These are phyloP conservation scores for Hirsutella rhossiliensis DNA, from an alignment of 2,329 filamentous ascomycete genomes.

Conservation along the genomic window DNA sequence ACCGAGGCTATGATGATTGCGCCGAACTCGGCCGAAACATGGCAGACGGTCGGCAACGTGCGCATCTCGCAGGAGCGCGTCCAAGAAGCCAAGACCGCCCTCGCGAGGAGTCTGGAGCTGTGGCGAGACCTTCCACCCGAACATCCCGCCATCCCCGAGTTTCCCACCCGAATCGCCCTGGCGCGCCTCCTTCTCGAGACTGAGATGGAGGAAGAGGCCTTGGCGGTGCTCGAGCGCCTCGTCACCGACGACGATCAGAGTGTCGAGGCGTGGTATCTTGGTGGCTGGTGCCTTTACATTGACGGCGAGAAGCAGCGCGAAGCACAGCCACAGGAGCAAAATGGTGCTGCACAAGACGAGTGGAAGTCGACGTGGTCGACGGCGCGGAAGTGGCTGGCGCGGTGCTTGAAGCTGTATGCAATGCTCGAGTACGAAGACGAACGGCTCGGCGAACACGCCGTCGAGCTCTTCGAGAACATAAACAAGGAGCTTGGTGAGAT, in stretches of 20 bases:
- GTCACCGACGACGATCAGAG: conserved; percentile 85
- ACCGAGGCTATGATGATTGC: conserved; percentile 83
- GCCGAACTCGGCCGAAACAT: conserved; percentile 72
- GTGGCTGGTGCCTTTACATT: conserved; percentile 84
- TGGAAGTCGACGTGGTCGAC: conserved; percentile 56
- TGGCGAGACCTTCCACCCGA: conserved; percentile 72
- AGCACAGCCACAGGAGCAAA: conserved; percentile 21
- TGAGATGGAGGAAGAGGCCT: conserved; percentile 71
- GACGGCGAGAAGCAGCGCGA: conserved; percentile 53
- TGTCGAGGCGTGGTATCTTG: conserved; percentile 93
- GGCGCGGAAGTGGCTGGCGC: conserved; percentile 71
- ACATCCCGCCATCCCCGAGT: conserved; percentile 68
- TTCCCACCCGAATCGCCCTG: conserved; percentile 73
- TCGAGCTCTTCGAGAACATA: conserved; percentile 55
- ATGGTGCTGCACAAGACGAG: conserved; percentile 26
- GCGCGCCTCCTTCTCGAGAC: conserved; percentile 82
- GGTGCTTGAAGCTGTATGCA: conserved; percentile 68
- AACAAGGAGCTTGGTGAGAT: conserved; percentile 52
- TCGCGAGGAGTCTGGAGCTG: conserved; percentile 65
- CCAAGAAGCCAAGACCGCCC: conserved; percentile 69
- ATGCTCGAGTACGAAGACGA: conserved; percentile 78
- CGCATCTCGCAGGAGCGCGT: conserved; percentile 74
- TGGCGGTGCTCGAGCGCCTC: conserved; percentile 73
- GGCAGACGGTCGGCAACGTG: conserved; percentile 90
- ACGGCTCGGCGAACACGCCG: conserved; percentile 60